Evolutionary conservation across 1,284 basidiomycete genomes (phyloP), one percentile per base, ranked within the genome.

Genomic region (Ustilago esculenta): DNA sequence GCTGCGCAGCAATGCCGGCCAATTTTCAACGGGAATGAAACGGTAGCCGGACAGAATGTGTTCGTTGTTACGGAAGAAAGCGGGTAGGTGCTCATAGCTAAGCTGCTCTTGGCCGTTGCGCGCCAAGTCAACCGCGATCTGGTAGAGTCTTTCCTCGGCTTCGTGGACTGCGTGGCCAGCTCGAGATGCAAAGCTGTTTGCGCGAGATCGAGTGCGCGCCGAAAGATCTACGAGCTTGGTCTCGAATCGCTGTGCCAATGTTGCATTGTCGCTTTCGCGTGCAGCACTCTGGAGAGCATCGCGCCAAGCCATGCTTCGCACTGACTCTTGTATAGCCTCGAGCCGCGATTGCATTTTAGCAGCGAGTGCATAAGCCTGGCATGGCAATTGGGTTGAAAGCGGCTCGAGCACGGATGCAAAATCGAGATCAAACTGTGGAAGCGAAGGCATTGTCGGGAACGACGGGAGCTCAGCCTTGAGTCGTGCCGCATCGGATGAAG

Each of bases 31-130:
- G 5, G 80, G 80, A 27, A 81, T 81, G 61, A 81, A 81, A 30
- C 80, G 73, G 40, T 81, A 81, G 25, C 79, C 80, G 8, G 76
- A 76, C 4, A 79, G 45, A 39, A 81, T 81, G 50, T 74, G 69
- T 52, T 80, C 76, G 56, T 81, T 81, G 58, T 81, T 81, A 44
- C 72, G 71, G 76, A 80, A 81, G 18, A 81, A 55, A 24, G 61
- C 54, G 11, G 79, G 79, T 11, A 81, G 61, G 23, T 76, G 35
- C 18, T 77, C 73, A 46, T 79, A 81, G 25, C 44, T 42, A 35
- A 81, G 77, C 11, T 80, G 64, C 27, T 67, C 58, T 35, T 69
- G 68, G 1, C 80, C 80, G 17, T 70, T 71, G 21, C 66, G 48
- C 18, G 79, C 80, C 21, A 81, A 53, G 34, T 78, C 75, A 24